Percentiles rank a stretch among this genome's conserved stretches.
Conservation (phyloP, 2,329 filamentous ascomycete genomes). For the Colletotrichum eremochloae region DNA sequence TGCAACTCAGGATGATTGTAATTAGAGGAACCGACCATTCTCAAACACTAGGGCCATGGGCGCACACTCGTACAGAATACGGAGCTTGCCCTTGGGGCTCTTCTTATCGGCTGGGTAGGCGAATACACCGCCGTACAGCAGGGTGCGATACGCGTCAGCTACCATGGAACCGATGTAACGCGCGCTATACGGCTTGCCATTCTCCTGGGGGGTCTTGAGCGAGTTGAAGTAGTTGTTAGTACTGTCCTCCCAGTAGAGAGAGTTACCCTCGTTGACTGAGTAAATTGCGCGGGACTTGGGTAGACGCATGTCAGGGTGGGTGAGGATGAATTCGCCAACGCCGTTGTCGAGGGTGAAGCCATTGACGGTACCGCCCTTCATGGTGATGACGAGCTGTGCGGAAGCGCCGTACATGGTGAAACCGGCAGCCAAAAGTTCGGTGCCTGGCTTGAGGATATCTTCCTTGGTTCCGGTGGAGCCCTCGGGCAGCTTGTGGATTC, state of each 20-base stretch:
- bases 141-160: conserved; percentile 94
- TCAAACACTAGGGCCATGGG: conserved; percentile 99
- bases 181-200: conserved; percentile 91
- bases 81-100: conserved; percentile 97
- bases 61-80: conserved; percentile 97
- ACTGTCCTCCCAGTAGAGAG: conserved; percentile 91
- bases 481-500: conserved; percentile 89
- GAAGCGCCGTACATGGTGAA: conserved; percentile 99
- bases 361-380: conserved; percentile 92
- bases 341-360: conserved; percentile 98
- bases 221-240: conserved; percentile 91
- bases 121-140: conserved; percentile 96
- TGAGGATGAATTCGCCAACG: conserved; percentile 98
- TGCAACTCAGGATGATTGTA: not conserved
- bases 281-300: conserved; percentile 88
- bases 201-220: conserved; percentile 82
- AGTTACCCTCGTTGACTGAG: conserved; percentile 99
- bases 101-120: conserved; percentile 98
- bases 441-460: conserved; percentile 90
- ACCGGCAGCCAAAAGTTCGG: conserved; percentile 91
- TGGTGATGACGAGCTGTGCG: conserved; percentile 95
- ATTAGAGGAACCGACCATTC: conserved; percentile 76
- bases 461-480: conserved; percentile 81
- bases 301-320: conserved; percentile 93
- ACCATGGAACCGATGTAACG: conserved; percentile 99